Base-by-base conservation (phyloP, 257 asterid species). In the Scutellaria minor region DNA sequence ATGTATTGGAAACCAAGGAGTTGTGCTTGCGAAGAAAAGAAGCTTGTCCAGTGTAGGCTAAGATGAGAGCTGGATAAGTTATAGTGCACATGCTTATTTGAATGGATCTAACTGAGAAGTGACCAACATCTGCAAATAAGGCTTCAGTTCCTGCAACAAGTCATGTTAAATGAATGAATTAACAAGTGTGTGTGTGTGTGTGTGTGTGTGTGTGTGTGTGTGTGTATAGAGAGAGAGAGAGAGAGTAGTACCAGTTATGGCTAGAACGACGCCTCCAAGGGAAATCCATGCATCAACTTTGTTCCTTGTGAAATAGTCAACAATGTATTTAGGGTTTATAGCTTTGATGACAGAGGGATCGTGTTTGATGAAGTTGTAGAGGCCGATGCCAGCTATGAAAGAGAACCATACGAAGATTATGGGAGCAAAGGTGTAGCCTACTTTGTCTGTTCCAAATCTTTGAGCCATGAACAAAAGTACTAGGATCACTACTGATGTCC, bases 381-480 rank as follows among this genome's bases (percentile, higher is more conserved):
- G n/a, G 0, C 96, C 96, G 18, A 86, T 68, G 1, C 76, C 77
- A 11, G 83, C 79, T 8, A 81, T 83, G 22, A 85, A 71, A 0
- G 48, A 0, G 77, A 88, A 90, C 96, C 96, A 88, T 5, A 82
- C 3, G 2, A 75, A 45, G 13, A 88, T 57, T 55, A 84, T 55
- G 20, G 96, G 95, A 13, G 92, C 95, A 70, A 90, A 90, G 4
- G 62, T 62, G 70, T 80, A 90, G 20, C 95, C 96, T 8, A 86
- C 89, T 80, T 85, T 88, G 63, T 88, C 95, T 0, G 89, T 90
- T 18, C 93, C 95, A 5, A 86, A 74, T 61, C 89, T 74, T 77
- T 88, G 96, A 22, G 78, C 68, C 51, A 24, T 48, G 81, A 88
- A 90, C 7, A 86, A 70, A 9, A 40, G 7, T n/a, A 90, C 42